Evolutionary conservation across 768 basidiomycete species (phyloP).

Genomic region (Pulveroboletus sp.): DNA sequence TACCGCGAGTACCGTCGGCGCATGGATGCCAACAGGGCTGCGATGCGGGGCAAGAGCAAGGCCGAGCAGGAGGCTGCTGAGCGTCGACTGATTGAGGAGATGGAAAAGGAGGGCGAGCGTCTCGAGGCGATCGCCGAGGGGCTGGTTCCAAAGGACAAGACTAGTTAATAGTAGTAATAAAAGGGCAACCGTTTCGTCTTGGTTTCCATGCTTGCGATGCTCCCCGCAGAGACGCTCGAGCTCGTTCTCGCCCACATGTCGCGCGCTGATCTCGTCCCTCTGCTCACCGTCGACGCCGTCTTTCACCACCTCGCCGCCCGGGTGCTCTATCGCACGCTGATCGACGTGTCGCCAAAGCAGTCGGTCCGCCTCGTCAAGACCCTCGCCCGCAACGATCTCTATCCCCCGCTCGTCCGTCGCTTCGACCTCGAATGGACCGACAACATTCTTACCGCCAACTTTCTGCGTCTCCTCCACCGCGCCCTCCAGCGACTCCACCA

Average conservation of each 20-base stretch:
- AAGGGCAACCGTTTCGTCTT: not conserved
- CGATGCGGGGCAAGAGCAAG: slow-evolving; percentile 50
- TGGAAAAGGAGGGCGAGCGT: slow-evolving; percentile 68
- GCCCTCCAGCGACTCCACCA: slow-evolving; percentile 38
- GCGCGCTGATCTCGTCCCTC: slow-evolving; percentile 22
- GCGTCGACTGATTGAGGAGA: slow-evolving; percentile 60
- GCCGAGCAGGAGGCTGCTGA: slow-evolving; percentile 57
- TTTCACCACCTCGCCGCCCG: slow-evolving; percentile 32
- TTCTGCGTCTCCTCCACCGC: slow-evolving; percentile 48
- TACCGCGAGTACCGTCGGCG: slow-evolving; percentile 78
- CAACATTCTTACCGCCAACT: slow-evolving; percentile 41
- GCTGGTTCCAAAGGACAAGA: slow-evolving; percentile 22
- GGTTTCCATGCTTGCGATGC: not conserved
- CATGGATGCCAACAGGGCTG: slow-evolving; percentile 57
- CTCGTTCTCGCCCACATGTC: slow-evolving; percentile 27
- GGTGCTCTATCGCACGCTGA: slow-evolving; percentile 37
- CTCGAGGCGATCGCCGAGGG: slow-evolving; percentile 59
- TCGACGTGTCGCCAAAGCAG: slow-evolving; percentile 27
- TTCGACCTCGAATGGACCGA: slow-evolving; percentile 45
- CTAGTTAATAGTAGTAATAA: slow-evolving; percentile 9
- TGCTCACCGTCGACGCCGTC: slow-evolving; percentile 23
- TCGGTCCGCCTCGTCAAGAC: slow-evolving; percentile 39
- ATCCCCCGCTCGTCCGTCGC: slow-evolving; percentile 41
- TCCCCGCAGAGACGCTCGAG: slow-evolving; percentile 39
- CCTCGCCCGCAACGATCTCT: slow-evolving; percentile 36